These are phyloP conservation scores for Chaetomium olivaceum DNA, from an alignment of 2,329 filamentous ascomycete species.

Conservation along the genomic window DNA sequence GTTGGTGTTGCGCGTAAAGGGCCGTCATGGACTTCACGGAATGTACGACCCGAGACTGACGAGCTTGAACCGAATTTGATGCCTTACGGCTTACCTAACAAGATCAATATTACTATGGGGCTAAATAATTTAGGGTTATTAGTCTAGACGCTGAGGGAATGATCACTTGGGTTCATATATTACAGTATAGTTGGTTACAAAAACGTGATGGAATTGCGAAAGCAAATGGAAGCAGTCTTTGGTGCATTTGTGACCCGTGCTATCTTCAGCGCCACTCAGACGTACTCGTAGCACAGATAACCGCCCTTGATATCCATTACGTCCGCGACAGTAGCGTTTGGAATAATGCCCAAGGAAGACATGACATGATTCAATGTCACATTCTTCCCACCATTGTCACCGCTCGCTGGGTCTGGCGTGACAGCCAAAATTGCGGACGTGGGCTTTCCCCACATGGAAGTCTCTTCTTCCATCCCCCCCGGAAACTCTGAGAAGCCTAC, in stretches of 20 bases:
- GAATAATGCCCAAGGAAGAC: conserved; percentile 12
- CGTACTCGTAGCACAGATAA: conserved; percentile 12
- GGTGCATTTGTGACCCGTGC: not conserved
- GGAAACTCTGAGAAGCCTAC: conserved; percentile 10
- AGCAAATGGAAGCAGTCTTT: not conserved
- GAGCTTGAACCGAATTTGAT: not conserved
- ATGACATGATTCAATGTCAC: conserved; percentile 8
- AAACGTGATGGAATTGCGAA: not conserved
- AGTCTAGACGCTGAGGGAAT: no score
- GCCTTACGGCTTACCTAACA: not conserved
- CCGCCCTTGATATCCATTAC: conserved; percentile 8
- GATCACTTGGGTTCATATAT: not conserved
- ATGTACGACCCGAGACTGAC: not conserved
- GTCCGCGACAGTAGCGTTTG: conserved; percentile 15
- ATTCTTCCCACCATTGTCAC: conserved; percentile 1
- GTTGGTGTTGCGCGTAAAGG: not conserved
- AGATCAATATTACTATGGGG: not conserved
- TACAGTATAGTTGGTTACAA: not conserved
- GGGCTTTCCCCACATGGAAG: conserved; percentile 8
- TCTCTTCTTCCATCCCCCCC: conserved; percentile 2
- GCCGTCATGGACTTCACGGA: not conserved
- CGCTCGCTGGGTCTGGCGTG: conserved; percentile 2
- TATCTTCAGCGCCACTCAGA: not conserved
- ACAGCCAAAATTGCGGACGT: not conserved
- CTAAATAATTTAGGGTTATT: no score